Conservation (phyloP, 768 basidiomycete genomes). For the Cystobasidium tubakii region DNA sequence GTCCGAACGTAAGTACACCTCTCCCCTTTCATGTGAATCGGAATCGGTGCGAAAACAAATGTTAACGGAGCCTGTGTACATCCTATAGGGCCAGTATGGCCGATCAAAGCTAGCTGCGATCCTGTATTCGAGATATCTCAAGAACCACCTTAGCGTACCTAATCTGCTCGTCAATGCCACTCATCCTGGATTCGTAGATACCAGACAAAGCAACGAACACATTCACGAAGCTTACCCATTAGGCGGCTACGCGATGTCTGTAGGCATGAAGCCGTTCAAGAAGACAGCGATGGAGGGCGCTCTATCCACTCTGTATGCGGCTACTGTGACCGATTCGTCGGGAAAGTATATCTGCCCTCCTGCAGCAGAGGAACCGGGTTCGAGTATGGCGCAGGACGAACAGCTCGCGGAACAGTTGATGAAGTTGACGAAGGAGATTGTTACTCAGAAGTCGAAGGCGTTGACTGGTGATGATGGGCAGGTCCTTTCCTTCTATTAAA, state of each 20-base stretch:
- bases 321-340: conserved; percentile 13
- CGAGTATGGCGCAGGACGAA: conserved; percentile 22
- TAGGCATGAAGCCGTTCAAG: conserved; percentile 35
- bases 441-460: conserved; percentile 19
- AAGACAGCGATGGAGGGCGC: conserved; percentile 33
- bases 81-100: conserved; percentile 21
- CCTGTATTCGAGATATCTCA: conserved; percentile 30
- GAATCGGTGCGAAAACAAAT: too few species aligned
- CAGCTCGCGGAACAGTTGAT: conserved; percentile 36
- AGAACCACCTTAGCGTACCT: conserved; percentile 34
- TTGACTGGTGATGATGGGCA: background rate
- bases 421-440: conserved; percentile 32
- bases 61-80: too few species aligned
- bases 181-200: conserved; percentile 36
- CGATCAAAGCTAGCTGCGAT: conserved; percentile 34
- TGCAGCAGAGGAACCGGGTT: conserved; percentile 33
- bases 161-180: conserved; percentile 36
- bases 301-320: conserved; percentile 28
- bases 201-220: conserved; percentile 21
- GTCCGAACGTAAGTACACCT: conserved; percentile 14
- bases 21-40: too few species aligned
- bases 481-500: background rate
- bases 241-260: conserved; percentile 31
- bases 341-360: conserved; percentile 33
- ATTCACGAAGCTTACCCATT: conserved; percentile 37